Evolutionary conservation across 2,329 filamentous ascomycete genomes (phyloP).

Genomic region (Aureobasidium melanogenum): DNA sequence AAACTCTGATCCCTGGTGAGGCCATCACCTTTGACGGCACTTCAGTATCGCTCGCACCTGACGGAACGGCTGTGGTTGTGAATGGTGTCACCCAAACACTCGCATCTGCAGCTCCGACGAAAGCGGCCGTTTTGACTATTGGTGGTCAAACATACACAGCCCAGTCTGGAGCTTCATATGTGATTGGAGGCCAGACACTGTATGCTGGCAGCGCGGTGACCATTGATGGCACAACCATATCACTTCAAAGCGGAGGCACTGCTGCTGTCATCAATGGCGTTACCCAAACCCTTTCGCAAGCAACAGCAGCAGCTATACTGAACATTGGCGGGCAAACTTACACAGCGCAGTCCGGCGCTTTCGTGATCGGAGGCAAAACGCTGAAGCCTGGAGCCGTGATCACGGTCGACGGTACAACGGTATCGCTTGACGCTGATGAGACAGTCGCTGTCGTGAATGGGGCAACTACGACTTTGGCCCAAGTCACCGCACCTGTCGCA

Average conservation of each 20-base stretch:
- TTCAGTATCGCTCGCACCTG: slow-evolving; percentile 14
- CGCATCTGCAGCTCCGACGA: slow-evolving; percentile 16
- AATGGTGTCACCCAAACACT: slow-evolving; percentile 20
- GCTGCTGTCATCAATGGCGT: slow-evolving; percentile 29
- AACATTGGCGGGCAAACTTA: slow-evolving; percentile 22
- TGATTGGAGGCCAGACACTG: slow-evolving; percentile 19
- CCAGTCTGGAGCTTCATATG: slow-evolving; percentile 15
- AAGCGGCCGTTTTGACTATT: slow-evolving; percentile 13
- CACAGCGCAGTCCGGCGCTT: slow-evolving; percentile 12
- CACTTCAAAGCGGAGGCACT: neutral
- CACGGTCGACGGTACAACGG: slow-evolving; percentile 17
- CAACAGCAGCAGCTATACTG: slow-evolving; percentile 22
- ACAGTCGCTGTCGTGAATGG: slow-evolving; percentile 19
- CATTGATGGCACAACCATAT: slow-evolving; percentile 19
- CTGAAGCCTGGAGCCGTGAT: slow-evolving; percentile 22
- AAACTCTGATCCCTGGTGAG: slow-evolving; percentile 19
- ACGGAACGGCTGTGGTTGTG: slow-evolving; percentile 25
- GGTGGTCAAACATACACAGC: slow-evolving; percentile 7
- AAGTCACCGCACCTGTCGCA: neutral
- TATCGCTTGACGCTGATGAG: slow-evolving; percentile 15
- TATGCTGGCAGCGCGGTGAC: slow-evolving; percentile 18
- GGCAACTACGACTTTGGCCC: slow-evolving; percentile 9
- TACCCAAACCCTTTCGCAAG: slow-evolving; percentile 4
- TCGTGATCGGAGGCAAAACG: slow-evolving; percentile 23
- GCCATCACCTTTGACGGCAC: slow-evolving; percentile 17